Percentiles rank a stretch among this genome's conserved stretches.
Conservation (phyloP, 192 early-diverging fungal species). For the Rhizophagus clarus region DNA sequence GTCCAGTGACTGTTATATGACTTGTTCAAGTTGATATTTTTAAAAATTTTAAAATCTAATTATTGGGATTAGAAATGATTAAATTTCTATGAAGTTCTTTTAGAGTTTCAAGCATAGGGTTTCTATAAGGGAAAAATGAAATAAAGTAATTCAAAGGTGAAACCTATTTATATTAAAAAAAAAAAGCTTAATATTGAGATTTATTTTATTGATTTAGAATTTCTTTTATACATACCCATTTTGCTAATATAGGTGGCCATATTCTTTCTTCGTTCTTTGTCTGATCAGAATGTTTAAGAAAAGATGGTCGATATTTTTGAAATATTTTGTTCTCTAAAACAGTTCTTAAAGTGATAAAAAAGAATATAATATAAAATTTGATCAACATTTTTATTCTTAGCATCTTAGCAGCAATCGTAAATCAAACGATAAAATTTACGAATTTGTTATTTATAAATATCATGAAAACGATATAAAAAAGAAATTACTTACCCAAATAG, state of each 20-base stretch:
- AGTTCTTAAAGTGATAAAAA: constrained; percentile 33
- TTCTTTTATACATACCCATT: constrained; percentile 48
- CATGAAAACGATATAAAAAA: not conserved
- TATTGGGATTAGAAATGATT: not conserved
- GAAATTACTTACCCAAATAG: constrained; percentile 59
- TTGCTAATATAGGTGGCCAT: constrained; percentile 52
- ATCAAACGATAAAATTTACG: too few species aligned
- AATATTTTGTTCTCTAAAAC: constrained; percentile 55
- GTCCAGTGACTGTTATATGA: too few species aligned
- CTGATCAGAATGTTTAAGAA: constrained; percentile 36
- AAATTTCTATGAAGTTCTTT: constrained; percentile 44
- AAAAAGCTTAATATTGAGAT: not conserved
- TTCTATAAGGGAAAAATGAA: constrained; percentile 54
- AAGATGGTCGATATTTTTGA: constrained; percentile 49
- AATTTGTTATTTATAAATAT: not conserved
- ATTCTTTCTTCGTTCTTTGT: constrained; percentile 33
- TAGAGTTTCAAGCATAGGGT: constrained; percentile 46
- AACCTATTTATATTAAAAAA: constrained; percentile 23
- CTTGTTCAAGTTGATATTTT: too few species aligned
- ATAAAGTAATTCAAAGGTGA: constrained; percentile 53
- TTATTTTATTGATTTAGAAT: not conserved
- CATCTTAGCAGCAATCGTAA: too few species aligned
- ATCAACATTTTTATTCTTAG: too few species aligned
- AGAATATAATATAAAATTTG: too few species aligned
- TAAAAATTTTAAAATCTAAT: too few species aligned